A percentile compares a stretch with the other conserved stretches of the same genome.
phyloP scores from a whole-genome alignment of 805 yeast species.

The Zygotorulaspora florentina region DNA sequence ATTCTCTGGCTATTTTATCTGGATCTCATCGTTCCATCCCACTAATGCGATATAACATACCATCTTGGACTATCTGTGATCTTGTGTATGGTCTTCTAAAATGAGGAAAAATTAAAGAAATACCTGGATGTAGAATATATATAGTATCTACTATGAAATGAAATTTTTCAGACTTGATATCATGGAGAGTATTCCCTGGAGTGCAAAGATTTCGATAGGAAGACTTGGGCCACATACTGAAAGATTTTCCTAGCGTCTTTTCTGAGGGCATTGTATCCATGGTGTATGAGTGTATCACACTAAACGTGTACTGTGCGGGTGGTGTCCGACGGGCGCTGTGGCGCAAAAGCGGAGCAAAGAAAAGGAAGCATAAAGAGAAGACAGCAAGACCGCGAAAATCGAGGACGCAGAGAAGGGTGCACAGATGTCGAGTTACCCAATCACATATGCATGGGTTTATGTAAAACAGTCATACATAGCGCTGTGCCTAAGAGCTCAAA shows the following conservation, averaged over 20 bases:
- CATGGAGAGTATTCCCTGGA: neutral
- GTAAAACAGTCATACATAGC: neutral
- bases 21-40: too few relatives aligned
- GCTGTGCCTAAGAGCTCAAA: neutral
- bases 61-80: conserved; percentile 19
- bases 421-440: neutral
- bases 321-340: neutral
- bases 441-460: too few relatives aligned
- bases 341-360: neutral
- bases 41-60: conserved; percentile 11
- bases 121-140: neutral
- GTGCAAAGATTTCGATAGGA: neutral
- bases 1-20: too few relatives aligned
- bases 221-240: neutral
- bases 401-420: neutral
- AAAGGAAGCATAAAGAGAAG: neutral
- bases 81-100: conserved; percentile 4
- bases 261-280: too few relatives aligned
- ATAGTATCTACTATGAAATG: neutral
- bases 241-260: neutral
- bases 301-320: too few relatives aligned
- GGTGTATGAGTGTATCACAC: too few relatives aligned
- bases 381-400: neutral
- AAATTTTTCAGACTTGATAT: conserved; percentile 1
- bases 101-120: neutral